These are phyloP conservation scores for Angomonas ambiguus DNA, from an alignment of 208 protist genomes.

Conservation along the genomic window DNA sequence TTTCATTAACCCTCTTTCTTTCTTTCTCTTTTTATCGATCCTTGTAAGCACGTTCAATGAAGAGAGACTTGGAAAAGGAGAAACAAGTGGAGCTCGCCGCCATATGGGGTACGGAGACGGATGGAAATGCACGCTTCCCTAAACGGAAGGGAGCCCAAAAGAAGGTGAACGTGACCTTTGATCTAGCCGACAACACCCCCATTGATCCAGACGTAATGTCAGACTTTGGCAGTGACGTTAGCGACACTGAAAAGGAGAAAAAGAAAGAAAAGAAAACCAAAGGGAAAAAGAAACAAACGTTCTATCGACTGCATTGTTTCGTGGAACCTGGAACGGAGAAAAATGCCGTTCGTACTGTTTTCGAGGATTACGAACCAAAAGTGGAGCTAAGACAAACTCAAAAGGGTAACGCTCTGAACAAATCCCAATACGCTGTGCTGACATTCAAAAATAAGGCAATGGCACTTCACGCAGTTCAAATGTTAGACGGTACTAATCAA, in stretches of 20 bases:
- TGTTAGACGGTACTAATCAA: slow-evolving; percentile 74
- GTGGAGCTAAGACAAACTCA: slow-evolving; percentile 72
- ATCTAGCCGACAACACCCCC: slow-evolving; percentile 23
- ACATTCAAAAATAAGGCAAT: slow-evolving; percentile 87
- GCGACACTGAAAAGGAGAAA: not conserved
- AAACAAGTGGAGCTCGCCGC: slow-evolving; percentile 79
- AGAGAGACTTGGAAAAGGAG: slow-evolving; percentile 83
- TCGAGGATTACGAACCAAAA: slow-evolving; percentile 84
- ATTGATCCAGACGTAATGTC: slow-evolving; percentile 36
- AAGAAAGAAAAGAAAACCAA: slow-evolving; percentile 32
- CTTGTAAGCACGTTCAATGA: too few species aligned
- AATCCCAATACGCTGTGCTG: slow-evolving; percentile 85
- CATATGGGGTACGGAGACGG: slow-evolving; percentile 82
- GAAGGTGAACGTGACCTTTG: slow-evolving; percentile 22
- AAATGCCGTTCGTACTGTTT: slow-evolving; percentile 77
- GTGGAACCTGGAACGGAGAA: slow-evolving; percentile 82
- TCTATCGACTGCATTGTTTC: slow-evolving; percentile 86
- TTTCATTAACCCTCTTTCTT: not conserved
- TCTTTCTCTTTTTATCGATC: slow-evolving; percentile 5
- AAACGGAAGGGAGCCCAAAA: slow-evolving; percentile 38
- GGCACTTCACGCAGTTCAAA: slow-evolving; percentile 75
- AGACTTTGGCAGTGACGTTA: slow-evolving; percentile 37
- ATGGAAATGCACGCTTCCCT: slow-evolving; percentile 62
- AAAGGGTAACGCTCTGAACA: slow-evolving; percentile 86
- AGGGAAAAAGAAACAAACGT: slow-evolving; percentile 18